Evolutionary conservation across 2,329 filamentous ascomycete genomes (phyloP), one percentile per base, ranked within the genome.

Genomic region (Fusarium oligoseptatum): DNA sequence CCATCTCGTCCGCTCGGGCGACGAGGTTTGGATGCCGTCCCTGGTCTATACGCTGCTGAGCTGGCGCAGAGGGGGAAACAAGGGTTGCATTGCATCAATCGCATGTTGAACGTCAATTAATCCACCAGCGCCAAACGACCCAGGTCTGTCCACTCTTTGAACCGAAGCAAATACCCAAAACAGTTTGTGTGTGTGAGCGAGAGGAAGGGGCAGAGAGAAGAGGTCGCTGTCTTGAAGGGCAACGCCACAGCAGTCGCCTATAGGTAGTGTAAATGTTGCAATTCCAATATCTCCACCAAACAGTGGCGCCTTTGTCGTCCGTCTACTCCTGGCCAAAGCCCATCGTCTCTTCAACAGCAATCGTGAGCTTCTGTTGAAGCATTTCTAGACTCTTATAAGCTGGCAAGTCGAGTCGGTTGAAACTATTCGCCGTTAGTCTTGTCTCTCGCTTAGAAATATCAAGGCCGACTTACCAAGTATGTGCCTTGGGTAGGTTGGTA

Each of bases 261-360:
- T 45, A 45, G 41, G 41, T 45, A 63, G 57, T 71, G 60, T 56
- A 50, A 41, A 56, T 64, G 58, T 67, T 65, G 64, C 65, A 52
- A 66, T 61, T 71, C 64, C 70, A 70, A 64, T 56, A 62, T 66
- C 62, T 67, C 64, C 71, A 62, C 63, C 67, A 68, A 48, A 71
- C 71, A 73, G 50, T 69, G 60, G 73, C 72, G 22, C 61, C 64
- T 65, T 75, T 48, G 39, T 72, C 60, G 50, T 50, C 45, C 24
- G 45, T 80, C 68, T 95, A 99, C 87, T 99, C 97, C 87, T 99
- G 97, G 76, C 97, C 97, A 82, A 99, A 99, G 72, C 97, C 97
- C 88, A 99, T 95, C 0, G 97, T 99, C 87, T 99, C 97, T 85
- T 99, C 97, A 65, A 99, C 97, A 29, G 97, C 97, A 84, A 98